Evolutionary conservation across 2,329 filamentous ascomycete genomes (phyloP).

Genomic region (Curvularia spicifera): DNA sequence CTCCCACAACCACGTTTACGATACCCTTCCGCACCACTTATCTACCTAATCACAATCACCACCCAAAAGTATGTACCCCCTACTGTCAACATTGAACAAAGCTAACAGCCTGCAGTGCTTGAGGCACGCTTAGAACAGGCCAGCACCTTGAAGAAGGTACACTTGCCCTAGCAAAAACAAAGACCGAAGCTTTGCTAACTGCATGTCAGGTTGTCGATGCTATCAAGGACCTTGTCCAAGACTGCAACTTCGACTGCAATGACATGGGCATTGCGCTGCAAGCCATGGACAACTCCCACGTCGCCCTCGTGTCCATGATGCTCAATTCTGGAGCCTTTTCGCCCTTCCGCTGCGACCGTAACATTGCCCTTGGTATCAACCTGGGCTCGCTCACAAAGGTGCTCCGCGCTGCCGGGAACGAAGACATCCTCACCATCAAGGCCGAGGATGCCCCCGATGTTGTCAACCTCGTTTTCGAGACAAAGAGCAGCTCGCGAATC

Average conservation of each 20-base stretch:
- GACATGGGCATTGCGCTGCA: constrained; percentile 97
- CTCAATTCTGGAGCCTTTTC: constrained; percentile 94
- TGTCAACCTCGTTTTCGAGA: constrained; percentile 96
- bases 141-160: constrained; percentile 89
- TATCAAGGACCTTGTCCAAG: constrained; percentile 98
- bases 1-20: constrained; percentile 16
- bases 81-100: background rate
- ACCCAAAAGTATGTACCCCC: constrained; percentile 29
- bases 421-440: constrained; percentile 95
- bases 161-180: background rate
- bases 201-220: constrained; percentile 84
- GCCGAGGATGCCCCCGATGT: constrained; percentile 96
- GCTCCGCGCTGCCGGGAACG: constrained; percentile 88
- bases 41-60: constrained; percentile 6
- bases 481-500: constrained; percentile 81
- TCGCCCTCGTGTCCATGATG: constrained; percentile 98
- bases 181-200: constrained; percentile 17
- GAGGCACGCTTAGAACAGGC: constrained; percentile 98
- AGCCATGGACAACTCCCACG: constrained; percentile 99
- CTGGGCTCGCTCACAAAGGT: constrained; percentile 96
- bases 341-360: constrained; percentile 97
- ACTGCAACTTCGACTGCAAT: constrained; percentile 99
- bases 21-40: constrained; percentile 6
- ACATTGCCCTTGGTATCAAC: constrained; percentile 98
- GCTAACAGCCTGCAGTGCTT: constrained; percentile 68